Base-by-base conservation (phyloP, 352 stramenopile species). In the Blastocystis sp. region DNA sequence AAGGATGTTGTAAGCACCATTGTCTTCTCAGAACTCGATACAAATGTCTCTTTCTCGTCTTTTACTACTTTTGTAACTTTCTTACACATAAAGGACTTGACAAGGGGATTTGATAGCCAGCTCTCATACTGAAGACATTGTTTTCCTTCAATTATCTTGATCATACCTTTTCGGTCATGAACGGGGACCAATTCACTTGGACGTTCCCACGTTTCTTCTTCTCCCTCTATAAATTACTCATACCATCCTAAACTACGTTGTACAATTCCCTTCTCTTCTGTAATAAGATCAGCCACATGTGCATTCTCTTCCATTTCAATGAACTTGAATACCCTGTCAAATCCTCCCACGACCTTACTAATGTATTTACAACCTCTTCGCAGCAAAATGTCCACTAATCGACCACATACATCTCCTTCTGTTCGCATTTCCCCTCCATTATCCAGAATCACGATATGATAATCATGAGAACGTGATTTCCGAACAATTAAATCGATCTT, bases 371-470 rank as follows among this genome's bases (percentile, higher is more conserved):
- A 84, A 9, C 56, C 53, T 15, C 40, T 7, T 56, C 59, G 9
- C n/a, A 84, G 7, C 48, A 84, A 57, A n/a, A n/a, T 51, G 13
- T 68, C 33, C 3, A 84, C 48, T 19, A 84, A 37, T 27, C 37
- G 7, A 19, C 33, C n/a, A 37, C 73, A 58, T 11, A 64, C 51
- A 22, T 53, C 51, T n/a, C 42, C 56, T 51, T 84, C 53, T 2
- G 44, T 19, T 17, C 53, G 17, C 19, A 30, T 48, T 51, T 51
- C 56, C 19, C 35, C 48, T 19, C 48, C 53, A 60, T 56, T 59
- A n/a, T 84, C 73, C 73, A 84, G 24, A 27, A 84, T 40, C n/a
- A 84, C 73, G 15, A 84, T 60, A 42, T 84, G 73, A 44, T 42
- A 84, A 11, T 84, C 73, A 57, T 84, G 73, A 11, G 53, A 54